phyloP scores from a whole-genome alignment of 2,329 filamentous ascomycete genomes.

The Xylariaceae sp. region DNA sequence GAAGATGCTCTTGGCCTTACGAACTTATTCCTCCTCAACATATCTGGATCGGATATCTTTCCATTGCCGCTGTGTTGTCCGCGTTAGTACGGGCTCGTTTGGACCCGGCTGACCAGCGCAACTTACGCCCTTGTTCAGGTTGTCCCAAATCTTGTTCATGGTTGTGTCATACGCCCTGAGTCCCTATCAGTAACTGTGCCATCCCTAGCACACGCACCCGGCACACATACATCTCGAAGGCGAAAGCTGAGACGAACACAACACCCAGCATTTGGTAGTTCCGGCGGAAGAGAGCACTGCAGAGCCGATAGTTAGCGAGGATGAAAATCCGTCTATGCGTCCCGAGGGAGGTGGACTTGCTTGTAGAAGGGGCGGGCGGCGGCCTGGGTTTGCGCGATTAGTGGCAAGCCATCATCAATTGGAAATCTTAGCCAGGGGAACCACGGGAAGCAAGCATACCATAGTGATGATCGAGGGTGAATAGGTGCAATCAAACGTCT shows the following conservation, averaged over 20 bases:
- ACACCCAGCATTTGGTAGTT: conserved; percentile 87
- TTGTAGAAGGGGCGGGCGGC: conserved; percentile 62
- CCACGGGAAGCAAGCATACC: conserved; percentile 52
- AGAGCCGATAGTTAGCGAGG: conserved; percentile 34
- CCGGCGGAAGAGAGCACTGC: conserved; percentile 80
- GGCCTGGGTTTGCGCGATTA: conserved; percentile 46
- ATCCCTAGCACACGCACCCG: conserved; percentile 6
- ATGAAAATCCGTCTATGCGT: conserved; percentile 10
- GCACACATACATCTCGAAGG: conserved; percentile 84
- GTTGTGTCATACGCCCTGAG: conserved; percentile 79
- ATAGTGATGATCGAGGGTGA: conserved; percentile 46
- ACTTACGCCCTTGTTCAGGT: conserved; percentile 89
- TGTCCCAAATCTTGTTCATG: conserved; percentile 90
- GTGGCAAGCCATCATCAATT: conserved; percentile 11
- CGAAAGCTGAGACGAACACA: conserved; percentile 88
- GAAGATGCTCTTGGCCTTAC: conserved; percentile 2
- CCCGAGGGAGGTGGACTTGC: conserved; percentile 49
- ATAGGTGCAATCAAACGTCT: conserved; percentile 3
- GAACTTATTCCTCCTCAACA: conserved; percentile 62
- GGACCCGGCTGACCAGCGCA: neutral
- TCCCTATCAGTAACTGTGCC: conserved; percentile 40
- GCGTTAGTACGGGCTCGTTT: conserved; percentile 34
- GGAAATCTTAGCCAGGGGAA: neutral
- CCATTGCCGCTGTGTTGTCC: conserved; percentile 83
- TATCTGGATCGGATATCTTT: conserved; percentile 97